These are phyloP conservation scores for Populus tremula DNA, from an alignment of 345 rosid genomes.

Conservation along the genomic window DNA sequence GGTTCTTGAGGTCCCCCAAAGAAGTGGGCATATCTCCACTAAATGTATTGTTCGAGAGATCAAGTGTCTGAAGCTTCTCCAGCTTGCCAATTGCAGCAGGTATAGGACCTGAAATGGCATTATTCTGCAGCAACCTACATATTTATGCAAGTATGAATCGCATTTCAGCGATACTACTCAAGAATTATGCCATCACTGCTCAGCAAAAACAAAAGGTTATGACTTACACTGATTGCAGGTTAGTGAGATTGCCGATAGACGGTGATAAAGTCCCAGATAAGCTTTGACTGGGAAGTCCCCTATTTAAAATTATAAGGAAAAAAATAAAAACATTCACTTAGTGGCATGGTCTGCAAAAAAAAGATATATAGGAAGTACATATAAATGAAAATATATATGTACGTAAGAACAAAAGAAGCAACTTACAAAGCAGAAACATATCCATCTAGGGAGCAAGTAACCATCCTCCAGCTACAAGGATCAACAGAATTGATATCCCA, in stretches of 20 bases:
- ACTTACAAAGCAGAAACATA: conserved; percentile 90
- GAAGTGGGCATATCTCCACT: conserved; percentile 71
- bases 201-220: conserved; percentile 10
- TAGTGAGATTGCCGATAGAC: conserved; percentile 73
- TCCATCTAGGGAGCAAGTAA: conserved; percentile 77
- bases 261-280: conserved; percentile 91
- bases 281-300: conserved; percentile 95
- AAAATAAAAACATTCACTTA: not conserved
- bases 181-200: not conserved
- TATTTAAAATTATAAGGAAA: conserved; percentile 26
- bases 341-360: not conserved
- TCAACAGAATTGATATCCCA: conserved; percentile 98
- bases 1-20: conserved; percentile 68
- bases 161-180: not conserved
- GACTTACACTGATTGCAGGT: conserved; percentile 85
- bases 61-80: conserved; percentile 82
- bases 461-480: conserved; percentile 99
- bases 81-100: conserved; percentile 80
- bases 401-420: not conserved
- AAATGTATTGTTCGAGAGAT: conserved; percentile 85
- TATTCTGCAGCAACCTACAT: conserved; percentile 91
- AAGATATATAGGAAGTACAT: not conserved
- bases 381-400: too few species aligned
- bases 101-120: conserved; percentile 78
- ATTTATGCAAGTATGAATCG: conserved; percentile 6